A percentile compares a stretch with the other conserved stretches of the same genome.
phyloP scores from a whole-genome alignment of 768 basidiomycete genomes.

The Suillus paluster region DNA sequence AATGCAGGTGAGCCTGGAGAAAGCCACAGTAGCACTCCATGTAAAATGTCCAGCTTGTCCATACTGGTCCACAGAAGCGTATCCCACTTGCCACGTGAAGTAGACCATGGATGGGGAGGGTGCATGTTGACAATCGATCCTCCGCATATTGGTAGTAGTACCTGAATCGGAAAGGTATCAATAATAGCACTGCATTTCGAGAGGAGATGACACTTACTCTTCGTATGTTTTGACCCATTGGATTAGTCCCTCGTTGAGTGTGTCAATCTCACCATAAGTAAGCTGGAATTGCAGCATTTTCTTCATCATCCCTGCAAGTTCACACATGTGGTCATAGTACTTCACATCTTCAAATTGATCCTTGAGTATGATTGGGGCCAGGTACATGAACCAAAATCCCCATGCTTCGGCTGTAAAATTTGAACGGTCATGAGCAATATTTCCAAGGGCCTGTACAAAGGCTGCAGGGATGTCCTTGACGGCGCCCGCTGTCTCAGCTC shows the following conservation, averaged over 20 bases:
- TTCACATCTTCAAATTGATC: neutral
- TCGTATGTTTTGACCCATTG: no score
- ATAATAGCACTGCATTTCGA: no score
- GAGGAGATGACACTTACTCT: no score
- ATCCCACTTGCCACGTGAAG: slow-evolving; percentile 1
- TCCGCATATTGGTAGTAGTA: slow-evolving; percentile 7
- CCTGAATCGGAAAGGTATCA: neutral
- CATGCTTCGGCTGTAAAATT: slow-evolving; percentile 22
- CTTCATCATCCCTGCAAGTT: slow-evolving; percentile 1
- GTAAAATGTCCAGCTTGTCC: slow-evolving; percentile 4
- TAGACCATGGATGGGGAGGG: no score
- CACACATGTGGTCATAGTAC: neutral
- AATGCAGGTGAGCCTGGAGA: neutral
- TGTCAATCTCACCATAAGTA: no score
- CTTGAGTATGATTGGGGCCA: slow-evolving; percentile 18
- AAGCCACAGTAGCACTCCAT: neutral
- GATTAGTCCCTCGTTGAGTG: no score
- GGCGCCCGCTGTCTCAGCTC: slow-evolving; percentile 13
- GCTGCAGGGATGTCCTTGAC: slow-evolving; percentile 1
- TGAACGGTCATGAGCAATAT: neutral
- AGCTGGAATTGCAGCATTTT: no score
- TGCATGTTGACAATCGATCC: neutral
- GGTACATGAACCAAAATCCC: slow-evolving; percentile 16
- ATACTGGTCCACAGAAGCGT: neutral
- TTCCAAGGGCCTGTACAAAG: slow-evolving; percentile 1